Evolutionary conservation across 164 flowering plant genomes (phyloP).

Genomic region (Aristolochia contorta): DNA sequence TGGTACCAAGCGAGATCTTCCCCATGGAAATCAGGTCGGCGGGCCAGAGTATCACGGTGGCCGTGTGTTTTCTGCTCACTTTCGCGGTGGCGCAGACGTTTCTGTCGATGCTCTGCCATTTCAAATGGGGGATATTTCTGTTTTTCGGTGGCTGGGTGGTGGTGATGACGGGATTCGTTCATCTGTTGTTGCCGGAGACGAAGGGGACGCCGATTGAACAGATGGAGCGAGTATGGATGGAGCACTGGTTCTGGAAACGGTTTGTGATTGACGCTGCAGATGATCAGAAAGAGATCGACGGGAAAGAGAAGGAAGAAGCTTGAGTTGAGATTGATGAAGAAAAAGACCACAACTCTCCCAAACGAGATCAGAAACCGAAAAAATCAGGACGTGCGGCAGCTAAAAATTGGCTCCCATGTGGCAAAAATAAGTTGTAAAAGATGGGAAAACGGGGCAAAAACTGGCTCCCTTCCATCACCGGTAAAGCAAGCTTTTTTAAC

Average conservation of each 20-base stretch:
- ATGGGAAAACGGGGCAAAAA: too few relatives aligned
- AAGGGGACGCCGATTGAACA: conserved; percentile 18
- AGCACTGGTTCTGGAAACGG: conserved; percentile 20
- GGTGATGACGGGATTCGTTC: conserved; percentile 20
- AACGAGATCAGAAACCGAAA: too few relatives aligned
- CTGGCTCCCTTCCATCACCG: too few relatives aligned
- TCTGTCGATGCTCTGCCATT: conserved; percentile 22
- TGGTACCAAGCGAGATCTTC: conserved; percentile 25
- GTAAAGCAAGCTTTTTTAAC: too few relatives aligned
- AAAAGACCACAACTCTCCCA: too few relatives aligned
- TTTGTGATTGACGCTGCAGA: conserved; percentile 3
- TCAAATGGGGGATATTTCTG: conserved; percentile 25
- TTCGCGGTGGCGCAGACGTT: conserved; percentile 20
- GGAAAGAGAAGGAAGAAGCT: too few relatives aligned
- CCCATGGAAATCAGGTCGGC: conserved; percentile 23
- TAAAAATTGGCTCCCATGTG: too few relatives aligned
- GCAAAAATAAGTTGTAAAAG: too few relatives aligned
- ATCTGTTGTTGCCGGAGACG: conserved; percentile 22
- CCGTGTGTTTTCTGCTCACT: conserved; percentile 18
- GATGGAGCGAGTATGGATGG: conserved; percentile 19
- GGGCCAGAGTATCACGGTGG: conserved; percentile 20
- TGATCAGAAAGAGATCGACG: not conserved
- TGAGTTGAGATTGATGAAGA: too few relatives aligned
- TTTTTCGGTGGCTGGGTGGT: conserved; percentile 28
- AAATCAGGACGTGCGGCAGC: too few relatives aligned